Base-by-base conservation (phyloP, 2,329 filamentous ascomycete species). In the Emergomyces orientalis region DNA sequence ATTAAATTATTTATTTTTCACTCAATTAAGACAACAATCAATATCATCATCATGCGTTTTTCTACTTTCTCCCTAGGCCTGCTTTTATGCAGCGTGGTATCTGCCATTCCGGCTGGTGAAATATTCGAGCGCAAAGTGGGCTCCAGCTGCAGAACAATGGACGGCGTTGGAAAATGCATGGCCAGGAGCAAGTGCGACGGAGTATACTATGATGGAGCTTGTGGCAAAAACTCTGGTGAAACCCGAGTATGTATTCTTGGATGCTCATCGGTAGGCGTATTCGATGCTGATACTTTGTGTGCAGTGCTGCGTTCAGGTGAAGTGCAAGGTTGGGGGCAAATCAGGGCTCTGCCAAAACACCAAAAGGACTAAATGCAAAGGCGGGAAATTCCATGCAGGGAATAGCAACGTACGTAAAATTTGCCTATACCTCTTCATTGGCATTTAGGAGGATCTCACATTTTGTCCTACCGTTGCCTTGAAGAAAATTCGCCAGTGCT, bases 281-380 rank as follows among this genome's bases (percentile, higher is more conserved):
- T 8, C 25, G 7, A 59, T 59, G 22, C 32, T 34, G 39, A 37
- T 27, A 58, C 17, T 25, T 59, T 19, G 14, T 49, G 9, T 37
- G 17, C 30, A 63, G 62, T 63, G 62, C 62, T 63, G 62, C 25
- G 62, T 63, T 27, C 45, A 61, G 47, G 37, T 63, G 8, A 34
- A 59, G 32, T 63, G 62, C 37, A 56, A 55, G 37, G 58, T 51
- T 19, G 62, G 51, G 8, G 58, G 47, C 1, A 49, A 51, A 32
- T 22, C 27, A 17, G 62, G 62, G 2, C 39, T 47, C 17, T 63
- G 62, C 19, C 45, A 47, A 45, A 63, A 49, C 11, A n/a, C n/a
- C n/a, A 52, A 45, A 11, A 47, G 41, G 5, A 39, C 39, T 14
- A 39, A 27, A n/a, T 63, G 62, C 25, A 25, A 59, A 9, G 57